Evolutionary conservation across 148 eudicot species (phyloP), one percentile per base, ranked within the genome.

Genomic region (Silene latifolia): DNA sequence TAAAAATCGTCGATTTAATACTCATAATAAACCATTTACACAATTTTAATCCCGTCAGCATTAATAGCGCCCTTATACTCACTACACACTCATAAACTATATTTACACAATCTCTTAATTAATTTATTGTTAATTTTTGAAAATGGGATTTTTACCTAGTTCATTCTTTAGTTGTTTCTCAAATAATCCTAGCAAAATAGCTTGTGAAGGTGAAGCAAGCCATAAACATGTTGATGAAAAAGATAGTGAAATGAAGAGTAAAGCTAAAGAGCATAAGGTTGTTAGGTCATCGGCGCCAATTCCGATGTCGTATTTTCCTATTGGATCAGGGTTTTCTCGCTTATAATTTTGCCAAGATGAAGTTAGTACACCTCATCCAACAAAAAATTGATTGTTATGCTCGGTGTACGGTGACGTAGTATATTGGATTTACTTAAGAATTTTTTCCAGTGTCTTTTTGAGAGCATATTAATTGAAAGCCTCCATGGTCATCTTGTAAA

Each of bases 201-300:
- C 47, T 44, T 68, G 72, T 68, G 72, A 68, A 68, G 72, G 35
- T 51, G 18, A 11, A 44, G 72, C 72, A n/a, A n/a, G 72, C 18
- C 51, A 46, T 51, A 51, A 51, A 51, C 4, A 51, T 51, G 56
- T 51, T 14, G 12, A 21, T 32, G 35, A 32, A 18, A n/a, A 68
- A 68, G 17, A 3, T n/a, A 19, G 3, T 11, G 56, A 44, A 23
- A 15, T 39, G 23, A 68, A 68, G 56, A 68, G 14, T 21, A 44
- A 68, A 6, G 44, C 56, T 17, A 51, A 51, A 15, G 56, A 51
- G 3, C 56, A 13, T 15, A 44, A 68, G 8, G 35, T 68, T 23
- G n/a, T 27, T 17, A 68, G 27, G 19, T 68, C 72, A n/a, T 68
- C 72, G 20, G 57, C 73, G 15, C 73, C 73, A 10, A 71, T 71